These are phyloP conservation scores for Cucurbita argyrosperma DNA, from an alignment of 306 rosid species.

Conservation along the genomic window DNA sequence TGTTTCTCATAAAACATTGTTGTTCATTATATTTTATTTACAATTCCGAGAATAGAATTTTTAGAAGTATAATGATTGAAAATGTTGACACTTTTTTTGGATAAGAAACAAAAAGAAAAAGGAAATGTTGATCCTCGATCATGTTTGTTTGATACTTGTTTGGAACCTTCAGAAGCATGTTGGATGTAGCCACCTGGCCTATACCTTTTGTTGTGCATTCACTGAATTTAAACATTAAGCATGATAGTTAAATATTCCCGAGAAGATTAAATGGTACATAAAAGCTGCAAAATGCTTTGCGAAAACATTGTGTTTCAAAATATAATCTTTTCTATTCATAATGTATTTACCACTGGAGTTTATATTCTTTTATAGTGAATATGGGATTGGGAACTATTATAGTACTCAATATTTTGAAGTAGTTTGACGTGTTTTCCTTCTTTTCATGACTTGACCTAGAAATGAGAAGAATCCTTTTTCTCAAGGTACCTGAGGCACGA, in stretches of 20 bases:
- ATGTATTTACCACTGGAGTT: background rate
- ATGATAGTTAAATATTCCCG: background rate
- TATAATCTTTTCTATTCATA: background rate
- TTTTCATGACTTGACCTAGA: constrained; percentile 42
- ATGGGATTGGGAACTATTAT: background rate
- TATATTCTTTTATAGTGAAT: background rate
- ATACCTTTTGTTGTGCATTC: background rate
- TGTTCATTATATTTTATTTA: background rate
- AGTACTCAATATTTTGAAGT: constrained; percentile 1
- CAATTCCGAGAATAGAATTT: background rate
- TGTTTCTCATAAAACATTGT: background rate
- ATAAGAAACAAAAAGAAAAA: too few relatives aligned
- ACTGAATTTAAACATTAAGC: background rate
- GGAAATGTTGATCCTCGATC: background rate
- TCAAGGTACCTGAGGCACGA: constrained; percentile 82
- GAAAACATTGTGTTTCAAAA: background rate
- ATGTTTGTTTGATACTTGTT: background rate
- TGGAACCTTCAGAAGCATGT: background rate
- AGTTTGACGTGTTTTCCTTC: constrained; percentile 17
- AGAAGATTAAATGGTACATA: background rate
- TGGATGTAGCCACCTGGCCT: background rate
- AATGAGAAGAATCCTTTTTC: constrained; percentile 75
- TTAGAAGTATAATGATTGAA: background rate
- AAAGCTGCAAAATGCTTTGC: background rate
- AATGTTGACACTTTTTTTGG: background rate